Evolutionary conservation across 1,284 basidiomycete genomes (phyloP).

Genomic region (Cryptococcus sp.): DNA sequence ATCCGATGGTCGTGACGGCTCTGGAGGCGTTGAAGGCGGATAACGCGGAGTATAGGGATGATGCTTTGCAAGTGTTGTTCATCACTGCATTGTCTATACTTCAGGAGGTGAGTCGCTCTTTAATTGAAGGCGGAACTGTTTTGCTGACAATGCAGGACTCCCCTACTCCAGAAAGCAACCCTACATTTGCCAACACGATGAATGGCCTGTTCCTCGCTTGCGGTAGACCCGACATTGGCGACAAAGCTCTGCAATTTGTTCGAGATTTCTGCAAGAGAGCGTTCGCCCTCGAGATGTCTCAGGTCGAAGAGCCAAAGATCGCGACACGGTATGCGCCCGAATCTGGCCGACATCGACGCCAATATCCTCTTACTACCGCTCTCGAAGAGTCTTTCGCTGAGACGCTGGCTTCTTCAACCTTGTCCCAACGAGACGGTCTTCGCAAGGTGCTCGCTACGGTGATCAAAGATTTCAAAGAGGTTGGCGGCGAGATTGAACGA

Average conservation of each 20-base stretch:
- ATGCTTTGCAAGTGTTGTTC: slow-evolving; percentile 76
- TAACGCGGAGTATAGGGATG: slow-evolving; percentile 58
- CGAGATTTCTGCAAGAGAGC: slow-evolving; percentile 32
- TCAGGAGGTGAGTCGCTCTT: slow-evolving; percentile 57
- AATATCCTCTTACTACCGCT: slow-evolving; percentile 35
- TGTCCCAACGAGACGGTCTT: slow-evolving; percentile 57
- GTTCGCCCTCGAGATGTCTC: slow-evolving; percentile 35
- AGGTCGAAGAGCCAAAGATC: slow-evolving; percentile 17
- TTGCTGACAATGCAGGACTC: slow-evolving; percentile 19
- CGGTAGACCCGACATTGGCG: slow-evolving; percentile 19
- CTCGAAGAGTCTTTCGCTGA: slow-evolving; percentile 67
- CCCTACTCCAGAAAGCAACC: slow-evolving; percentile 30
- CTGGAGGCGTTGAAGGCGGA: slow-evolving; percentile 60
- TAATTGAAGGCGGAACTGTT: neutral
- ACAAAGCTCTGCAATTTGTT: slow-evolving; percentile 33
- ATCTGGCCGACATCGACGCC: slow-evolving; percentile 26
- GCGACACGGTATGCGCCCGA: slow-evolving; percentile 21
- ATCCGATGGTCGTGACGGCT: slow-evolving; percentile 68
- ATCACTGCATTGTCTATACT: slow-evolving; percentile 66
- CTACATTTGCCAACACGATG: slow-evolving; percentile 33
- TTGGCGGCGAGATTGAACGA: slow-evolving; percentile 46
- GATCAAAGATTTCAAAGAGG: slow-evolving; percentile 63
- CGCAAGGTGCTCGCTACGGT: slow-evolving; percentile 58
- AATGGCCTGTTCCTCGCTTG: slow-evolving; percentile 36
- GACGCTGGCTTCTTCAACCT: slow-evolving; percentile 62